Evolutionary conservation across 2,329 filamentous ascomycete genomes (phyloP).

Genomic region (Hirsutella minnesotensis): DNA sequence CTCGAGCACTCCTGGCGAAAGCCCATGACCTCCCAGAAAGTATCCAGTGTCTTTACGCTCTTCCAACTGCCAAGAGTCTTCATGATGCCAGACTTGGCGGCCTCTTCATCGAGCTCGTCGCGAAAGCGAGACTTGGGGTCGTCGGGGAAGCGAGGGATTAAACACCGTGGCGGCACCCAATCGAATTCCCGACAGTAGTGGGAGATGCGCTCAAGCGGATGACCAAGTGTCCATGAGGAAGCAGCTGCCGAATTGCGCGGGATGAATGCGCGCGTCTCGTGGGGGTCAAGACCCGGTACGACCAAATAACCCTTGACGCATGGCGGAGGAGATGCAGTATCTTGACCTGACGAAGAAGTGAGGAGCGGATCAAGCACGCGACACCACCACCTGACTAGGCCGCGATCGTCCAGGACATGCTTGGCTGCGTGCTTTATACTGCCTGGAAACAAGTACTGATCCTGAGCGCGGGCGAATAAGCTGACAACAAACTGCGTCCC

Average conservation of each 20-base stretch:
- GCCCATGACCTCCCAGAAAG: conserved; percentile 98
- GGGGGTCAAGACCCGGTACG: conserved; percentile 74
- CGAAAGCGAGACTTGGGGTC: conserved; percentile 89
- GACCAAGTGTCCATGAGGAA: conserved; percentile 55
- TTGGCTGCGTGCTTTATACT: conserved; percentile 77
- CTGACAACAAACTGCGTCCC: conserved; percentile 66
- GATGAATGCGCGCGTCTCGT: conserved; percentile 70
- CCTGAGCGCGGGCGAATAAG: conserved; percentile 82
- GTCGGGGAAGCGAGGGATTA: conserved; percentile 86
- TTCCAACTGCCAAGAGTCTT: conserved; percentile 63
- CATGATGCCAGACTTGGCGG: conserved; percentile 42
- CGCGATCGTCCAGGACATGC: conserved; percentile 83
- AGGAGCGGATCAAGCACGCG: conserved; percentile 71
- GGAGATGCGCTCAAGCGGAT: conserved; percentile 55
- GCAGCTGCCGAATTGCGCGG: conserved; percentile 37
- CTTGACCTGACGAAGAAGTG: conserved; percentile 25
- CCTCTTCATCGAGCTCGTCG: conserved; percentile 77
- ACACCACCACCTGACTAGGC: conserved; percentile 93
- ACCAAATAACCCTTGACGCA: conserved; percentile 66
- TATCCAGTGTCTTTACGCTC: conserved; percentile 70
- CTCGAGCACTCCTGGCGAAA: conserved; percentile 93
- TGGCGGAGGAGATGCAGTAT: conserved; percentile 23
- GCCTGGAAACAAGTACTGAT: conserved; percentile 89
- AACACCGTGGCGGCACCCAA: conserved; percentile 62
- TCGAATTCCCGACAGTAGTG: conserved; percentile 47